Conservation (phyloP, 768 basidiomycete genomes). For the Boletus reticulatus region DNA sequence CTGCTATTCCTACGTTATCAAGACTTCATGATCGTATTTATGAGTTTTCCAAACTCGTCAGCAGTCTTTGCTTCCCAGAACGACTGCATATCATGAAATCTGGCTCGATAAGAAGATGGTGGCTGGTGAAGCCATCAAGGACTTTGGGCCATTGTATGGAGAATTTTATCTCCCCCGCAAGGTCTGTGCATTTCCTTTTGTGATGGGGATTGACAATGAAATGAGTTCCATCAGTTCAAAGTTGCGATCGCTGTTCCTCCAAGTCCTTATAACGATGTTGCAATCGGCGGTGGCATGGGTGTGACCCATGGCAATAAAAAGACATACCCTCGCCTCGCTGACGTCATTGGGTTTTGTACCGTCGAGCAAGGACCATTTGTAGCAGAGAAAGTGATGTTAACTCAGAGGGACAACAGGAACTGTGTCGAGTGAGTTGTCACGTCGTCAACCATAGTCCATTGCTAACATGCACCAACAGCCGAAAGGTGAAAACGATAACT, state of each 20-base stretch:
- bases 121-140: conserved; percentile 89
- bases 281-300: conserved; percentile 97
- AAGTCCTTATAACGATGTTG: conserved; percentile 93
- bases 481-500: conserved; percentile 45
- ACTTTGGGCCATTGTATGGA: conserved; percentile 96
- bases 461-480: conserved; percentile 35
- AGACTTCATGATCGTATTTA: conserved; percentile 80
- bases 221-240: conserved; percentile 70
- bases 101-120: conserved; percentile 98
- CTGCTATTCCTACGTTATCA: conserved; percentile 87
- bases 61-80: conserved; percentile 83
- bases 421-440: conserved; percentile 71
- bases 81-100: conserved; percentile 96
- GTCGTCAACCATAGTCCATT: not conserved
- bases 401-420: conserved; percentile 95
- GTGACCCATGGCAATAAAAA: conserved; percentile 99
- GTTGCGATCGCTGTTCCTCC: conserved; percentile 95
- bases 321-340: conserved; percentile 90
- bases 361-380: conserved; percentile 80
- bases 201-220: not conserved
- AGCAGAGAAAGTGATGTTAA: conserved; percentile 91
- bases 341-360: conserved; percentile 91
- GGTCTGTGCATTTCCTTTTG: conserved; percentile 41
- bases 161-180: conserved; percentile 96
- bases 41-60: conserved; percentile 79